These are phyloP conservation scores for Trypanosoma caninum DNA, from an alignment of 208 protist species.

Conservation along the genomic window DNA sequence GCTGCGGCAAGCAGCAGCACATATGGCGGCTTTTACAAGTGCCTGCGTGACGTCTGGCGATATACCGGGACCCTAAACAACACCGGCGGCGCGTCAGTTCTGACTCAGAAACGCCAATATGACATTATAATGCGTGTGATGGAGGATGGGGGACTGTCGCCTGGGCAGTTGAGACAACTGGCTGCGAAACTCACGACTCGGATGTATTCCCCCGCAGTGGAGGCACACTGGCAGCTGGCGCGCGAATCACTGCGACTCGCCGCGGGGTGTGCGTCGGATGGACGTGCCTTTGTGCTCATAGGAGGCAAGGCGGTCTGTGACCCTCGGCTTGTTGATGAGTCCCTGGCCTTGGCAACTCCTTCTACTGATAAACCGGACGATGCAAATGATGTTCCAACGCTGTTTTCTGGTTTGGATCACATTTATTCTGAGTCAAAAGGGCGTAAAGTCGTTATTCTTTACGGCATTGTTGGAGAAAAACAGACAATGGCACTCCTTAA, in stretches of 20 bases:
- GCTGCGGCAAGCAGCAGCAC: conserved; percentile 12
- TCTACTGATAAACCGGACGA: not conserved
- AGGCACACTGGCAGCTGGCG: conserved; percentile 57
- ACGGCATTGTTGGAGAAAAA: conserved; percentile 52
- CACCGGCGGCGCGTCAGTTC: conserved; percentile 11
- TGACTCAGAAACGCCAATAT: conserved; percentile 44
- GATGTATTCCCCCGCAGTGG: conserved; percentile 55
- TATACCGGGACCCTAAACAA: not conserved
- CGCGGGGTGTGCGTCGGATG: conserved; percentile 17
- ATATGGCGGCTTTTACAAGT: conserved; percentile 33
- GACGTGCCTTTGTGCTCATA: conserved; percentile 21
- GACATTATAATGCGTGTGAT: conserved; percentile 18
- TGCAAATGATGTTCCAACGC: not conserved
- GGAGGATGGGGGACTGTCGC: not conserved
- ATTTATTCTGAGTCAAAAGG: conserved; percentile 24
- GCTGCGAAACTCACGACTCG: conserved; percentile 47
- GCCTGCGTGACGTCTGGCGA: conserved; percentile 38
- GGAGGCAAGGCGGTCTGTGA: conserved; percentile 14
- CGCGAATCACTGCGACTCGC: conserved; percentile 11
- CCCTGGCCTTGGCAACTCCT: not conserved
- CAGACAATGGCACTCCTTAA: conserved; percentile 31
- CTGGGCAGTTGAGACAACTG: conserved; percentile 25
- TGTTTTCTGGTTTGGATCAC: conserved; percentile 37
- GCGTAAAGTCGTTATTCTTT: conserved; percentile 36
- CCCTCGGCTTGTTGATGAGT: not conserved